Conservation (phyloP, 2,329 filamentous ascomycete species). For the Immersiporthe knoxdaviesiana region DNA sequence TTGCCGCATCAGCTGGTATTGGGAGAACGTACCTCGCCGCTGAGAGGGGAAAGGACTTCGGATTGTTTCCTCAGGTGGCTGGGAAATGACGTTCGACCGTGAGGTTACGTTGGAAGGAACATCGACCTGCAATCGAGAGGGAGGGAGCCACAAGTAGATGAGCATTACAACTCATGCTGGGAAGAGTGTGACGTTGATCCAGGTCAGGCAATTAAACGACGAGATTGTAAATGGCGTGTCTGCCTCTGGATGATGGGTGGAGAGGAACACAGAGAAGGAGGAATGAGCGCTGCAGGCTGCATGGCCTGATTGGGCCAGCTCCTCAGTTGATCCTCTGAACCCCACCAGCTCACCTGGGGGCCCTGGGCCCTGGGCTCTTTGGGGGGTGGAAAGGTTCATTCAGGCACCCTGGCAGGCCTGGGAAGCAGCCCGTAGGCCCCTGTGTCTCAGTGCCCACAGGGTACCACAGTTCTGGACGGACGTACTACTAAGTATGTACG, state of each 20-base stretch:
- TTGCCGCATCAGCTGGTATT: no score
- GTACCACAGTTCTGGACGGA: not conserved
- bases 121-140: no score
- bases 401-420: not conserved
- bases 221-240: constrained; percentile 20
- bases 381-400: not conserved
- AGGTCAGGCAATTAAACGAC: constrained; percentile 22
- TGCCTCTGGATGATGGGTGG: constrained; percentile 6
- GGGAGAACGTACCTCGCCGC: not conserved
- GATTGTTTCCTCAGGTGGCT: not conserved
- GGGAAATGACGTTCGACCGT: not conserved
- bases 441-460: not conserved
- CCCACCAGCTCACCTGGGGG: not conserved
- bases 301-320: constrained; percentile 13
- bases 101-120: no score
- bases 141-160: no score
- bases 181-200: constrained; percentile 9
- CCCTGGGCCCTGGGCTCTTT: not conserved
- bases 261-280: not conserved
- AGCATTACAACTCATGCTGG: not conserved
- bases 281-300: not conserved
- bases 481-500: no score
- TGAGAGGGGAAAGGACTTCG: not conserved
- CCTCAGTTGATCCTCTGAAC: not conserved
- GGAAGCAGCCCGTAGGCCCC: not conserved